phyloP scores from a whole-genome alignment of 2,329 filamentous ascomycete genomes.

The Colletotrichum aenigma region DNA sequence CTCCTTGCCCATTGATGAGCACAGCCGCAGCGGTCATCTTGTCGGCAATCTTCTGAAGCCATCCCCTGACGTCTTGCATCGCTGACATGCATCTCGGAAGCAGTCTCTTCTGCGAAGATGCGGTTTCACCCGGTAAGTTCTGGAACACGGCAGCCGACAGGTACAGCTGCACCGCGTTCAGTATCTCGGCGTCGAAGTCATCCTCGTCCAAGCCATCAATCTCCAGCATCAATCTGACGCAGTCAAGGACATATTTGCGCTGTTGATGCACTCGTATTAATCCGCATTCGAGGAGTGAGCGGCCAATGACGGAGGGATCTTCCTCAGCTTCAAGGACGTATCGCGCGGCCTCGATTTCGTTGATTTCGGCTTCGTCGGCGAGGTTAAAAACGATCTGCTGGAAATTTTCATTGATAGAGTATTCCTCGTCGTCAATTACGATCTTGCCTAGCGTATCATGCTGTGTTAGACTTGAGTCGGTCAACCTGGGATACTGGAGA shows the following conservation, averaged over 20 bases:
- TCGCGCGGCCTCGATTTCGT: slow-evolving; percentile 83
- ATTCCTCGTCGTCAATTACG: slow-evolving; percentile 73
- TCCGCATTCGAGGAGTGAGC: slow-evolving; percentile 76
- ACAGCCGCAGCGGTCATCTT: slow-evolving; percentile 77
- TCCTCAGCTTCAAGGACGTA: slow-evolving; percentile 77
- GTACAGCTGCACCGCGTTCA: slow-evolving; percentile 55
- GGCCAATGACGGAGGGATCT: slow-evolving; percentile 71
- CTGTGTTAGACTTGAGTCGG: slow-evolving; percentile 20
- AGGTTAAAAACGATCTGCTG: slow-evolving; percentile 81
- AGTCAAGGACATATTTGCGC: slow-evolving; percentile 82
- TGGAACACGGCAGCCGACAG: slow-evolving; percentile 61
- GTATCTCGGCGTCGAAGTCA: slow-evolving; percentile 52
- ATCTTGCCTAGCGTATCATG: slow-evolving; percentile 68
- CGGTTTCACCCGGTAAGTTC: slow-evolving; percentile 32
- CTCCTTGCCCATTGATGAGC: slow-evolving; percentile 67
- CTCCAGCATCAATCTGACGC: slow-evolving; percentile 79
- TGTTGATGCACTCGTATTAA: slow-evolving; percentile 89
- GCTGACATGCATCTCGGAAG: slow-evolving; percentile 76
- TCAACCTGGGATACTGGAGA: not conserved
- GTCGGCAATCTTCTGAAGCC: slow-evolving; percentile 78
- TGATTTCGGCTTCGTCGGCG: slow-evolving; percentile 86
- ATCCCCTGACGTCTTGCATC: slow-evolving; percentile 78
- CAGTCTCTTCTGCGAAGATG: slow-evolving; percentile 46
- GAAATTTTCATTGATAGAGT: slow-evolving; percentile 84
- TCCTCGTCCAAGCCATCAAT: slow-evolving; percentile 67